Evolutionary conservation across 176 grass and related monocot species (phyloP), one percentile per base, ranked within the genome.

Genomic region (Thinopyrum elongatum): DNA sequence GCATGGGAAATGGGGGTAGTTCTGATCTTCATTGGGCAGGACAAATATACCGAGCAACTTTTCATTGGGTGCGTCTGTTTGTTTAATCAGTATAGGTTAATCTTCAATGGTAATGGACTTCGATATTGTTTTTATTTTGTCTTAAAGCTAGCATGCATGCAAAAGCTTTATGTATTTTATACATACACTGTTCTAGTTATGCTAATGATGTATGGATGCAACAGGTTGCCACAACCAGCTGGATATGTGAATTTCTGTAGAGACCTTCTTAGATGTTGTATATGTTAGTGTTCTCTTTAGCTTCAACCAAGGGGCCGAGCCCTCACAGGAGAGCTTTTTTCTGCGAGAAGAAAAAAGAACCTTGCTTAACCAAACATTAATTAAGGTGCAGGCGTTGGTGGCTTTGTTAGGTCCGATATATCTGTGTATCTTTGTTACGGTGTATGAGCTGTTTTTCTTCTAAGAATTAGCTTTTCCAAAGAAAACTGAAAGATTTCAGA

Each of bases 11-110:
- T 58, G 6, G 19, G 19, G 21, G 53, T 58, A 58, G 53, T 58
- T 58, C 53, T 58, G 53, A 21, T 58, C 49, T 78, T 62, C 49
- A 7, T 53, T 19, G 49, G 39, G 39, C 15, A 87, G 19, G 57
- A 89, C 58, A 73, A 28, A 82, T 57, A 63, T 73, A 78, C 83
- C 38, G 15, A 90, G 70, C 83, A 82, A 64, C 78, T 86, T 90
- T 77, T 63, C 10, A 6, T 79, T 72, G 22, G 69, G 86, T 88
- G 80, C 74, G 65, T 27, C 10, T 77, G 59, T 70, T 88, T 88
- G 26, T 77, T 88, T 78, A 88, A 28, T 77, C 21, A 55, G 30
- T 30, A 82, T 58, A 58, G 65, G 73, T 8, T 78, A 28, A 58
- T 84, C 55, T 30, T 30, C 39, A 65, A 53, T 65, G 66, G 57